Evolutionary conservation across 2,329 filamentous ascomycete species (phyloP).

Genomic region (Tolypocladium ophioglossoides): DNA sequence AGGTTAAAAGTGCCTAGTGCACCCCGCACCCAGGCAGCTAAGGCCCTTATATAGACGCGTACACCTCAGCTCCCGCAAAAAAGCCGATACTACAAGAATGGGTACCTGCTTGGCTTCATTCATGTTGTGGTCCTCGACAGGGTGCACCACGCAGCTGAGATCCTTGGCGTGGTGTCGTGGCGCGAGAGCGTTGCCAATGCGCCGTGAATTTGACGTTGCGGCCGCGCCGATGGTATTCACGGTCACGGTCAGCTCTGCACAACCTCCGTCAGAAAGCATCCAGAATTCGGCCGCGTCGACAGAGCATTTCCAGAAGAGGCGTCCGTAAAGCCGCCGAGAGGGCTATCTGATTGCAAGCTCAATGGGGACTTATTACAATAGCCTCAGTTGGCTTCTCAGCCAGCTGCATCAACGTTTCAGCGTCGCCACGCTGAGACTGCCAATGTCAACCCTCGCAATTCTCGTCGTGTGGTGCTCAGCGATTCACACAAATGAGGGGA

Average conservation of each 20-base stretch:
- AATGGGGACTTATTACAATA: neutral
- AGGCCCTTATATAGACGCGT: no score
- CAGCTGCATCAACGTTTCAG: neutral
- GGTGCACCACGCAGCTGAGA: neutral
- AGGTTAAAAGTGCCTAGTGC: neutral
- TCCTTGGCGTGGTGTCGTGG: neutral
- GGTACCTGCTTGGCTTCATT: neutral
- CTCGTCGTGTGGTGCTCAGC: neutral
- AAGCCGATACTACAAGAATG: neutral
- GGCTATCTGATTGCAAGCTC: neutral
- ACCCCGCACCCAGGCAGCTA: neutral
- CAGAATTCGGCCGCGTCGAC: neutral
- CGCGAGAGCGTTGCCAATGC: neutral
- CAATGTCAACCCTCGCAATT: neutral
- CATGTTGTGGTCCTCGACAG: no score
- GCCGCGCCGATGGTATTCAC: neutral
- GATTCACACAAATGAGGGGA: neutral
- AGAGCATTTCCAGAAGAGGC: neutral
- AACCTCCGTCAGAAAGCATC: neutral
- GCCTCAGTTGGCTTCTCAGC: neutral
- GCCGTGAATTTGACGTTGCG: neutral
- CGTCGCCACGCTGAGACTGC: neutral
- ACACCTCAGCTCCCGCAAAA: neutral
- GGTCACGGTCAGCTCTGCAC: neutral
- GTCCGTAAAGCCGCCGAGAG: neutral